Evolutionary conservation across 2,329 filamentous ascomycete genomes (phyloP).

Genomic region (Pestalotiopsis sp.): DNA sequence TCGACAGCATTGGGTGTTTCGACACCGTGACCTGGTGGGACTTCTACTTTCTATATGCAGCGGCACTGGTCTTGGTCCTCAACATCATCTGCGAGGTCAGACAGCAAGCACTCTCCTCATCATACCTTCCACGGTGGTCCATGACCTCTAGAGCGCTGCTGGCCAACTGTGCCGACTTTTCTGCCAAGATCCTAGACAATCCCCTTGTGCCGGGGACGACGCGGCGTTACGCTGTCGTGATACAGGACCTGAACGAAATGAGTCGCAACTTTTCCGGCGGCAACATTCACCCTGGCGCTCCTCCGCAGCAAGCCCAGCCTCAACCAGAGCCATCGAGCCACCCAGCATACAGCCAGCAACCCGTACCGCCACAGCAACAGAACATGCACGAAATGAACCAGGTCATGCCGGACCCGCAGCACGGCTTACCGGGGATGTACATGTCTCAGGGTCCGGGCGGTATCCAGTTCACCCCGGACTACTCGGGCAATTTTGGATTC

Average conservation of each 20-base stretch:
- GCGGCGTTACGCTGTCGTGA: conserved; percentile 36
- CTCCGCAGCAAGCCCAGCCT: not conserved
- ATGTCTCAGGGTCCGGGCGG: conserved; percentile 6
- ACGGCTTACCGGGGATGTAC: conserved; percentile 1
- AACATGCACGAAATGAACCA: not conserved
- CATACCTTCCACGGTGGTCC: conserved; percentile 28
- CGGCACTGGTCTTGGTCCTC: conserved; percentile 39
- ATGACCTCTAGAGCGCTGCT: conserved; percentile 30
- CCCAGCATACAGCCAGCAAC: not conserved
- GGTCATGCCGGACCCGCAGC: not conserved
- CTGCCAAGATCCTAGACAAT: conserved; percentile 32
- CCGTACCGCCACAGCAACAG: not conserved
- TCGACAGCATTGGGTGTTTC: conserved; percentile 38
- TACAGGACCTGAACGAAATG: conserved; percentile 34
- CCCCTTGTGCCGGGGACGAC: conserved; percentile 39
- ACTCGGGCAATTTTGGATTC: conserved; percentile 4
- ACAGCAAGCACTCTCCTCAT: conserved; percentile 20
- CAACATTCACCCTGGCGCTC: not conserved
- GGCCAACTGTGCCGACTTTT: conserved; percentile 31
- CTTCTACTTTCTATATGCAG: conserved; percentile 39
- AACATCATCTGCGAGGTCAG: conserved; percentile 36
- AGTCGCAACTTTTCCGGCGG: conserved; percentile 17
- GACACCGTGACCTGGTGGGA: conserved; percentile 44
- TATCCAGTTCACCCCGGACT: conserved; percentile 1
- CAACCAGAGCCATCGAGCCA: not conserved